Evolutionary conservation across 2,329 filamentous ascomycete species (phyloP), one percentile per base, ranked within the genome.

Genomic region (Mycosphaerella arachidis): DNA sequence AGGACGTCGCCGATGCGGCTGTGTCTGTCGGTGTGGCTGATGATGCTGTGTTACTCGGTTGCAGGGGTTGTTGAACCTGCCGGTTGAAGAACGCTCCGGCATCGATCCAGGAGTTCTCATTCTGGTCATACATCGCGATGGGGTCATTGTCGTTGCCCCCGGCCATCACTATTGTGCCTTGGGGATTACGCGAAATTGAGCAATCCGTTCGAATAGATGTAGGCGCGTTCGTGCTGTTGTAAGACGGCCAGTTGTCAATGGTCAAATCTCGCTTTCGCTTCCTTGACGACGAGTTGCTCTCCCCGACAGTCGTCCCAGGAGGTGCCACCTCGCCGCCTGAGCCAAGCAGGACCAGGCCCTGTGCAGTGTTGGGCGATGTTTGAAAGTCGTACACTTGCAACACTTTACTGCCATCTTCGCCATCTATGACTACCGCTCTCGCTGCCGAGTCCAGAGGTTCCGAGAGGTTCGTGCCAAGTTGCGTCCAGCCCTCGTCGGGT

Each of bases 381-480:
- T 82, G 82, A 76, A 92, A 83, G 71, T 96, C 86, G 67, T 94
- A 96, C 10, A 86, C 85, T 67, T 92, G 86, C 18, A 97, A 78
- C 43, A 87, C 85, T 71, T 90, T 92, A 74, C 89, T 92, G 30
- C 83, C 86, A 72, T 96, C 91, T 46, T 85, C 82, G 24, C 88
- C 89, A 12, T 79, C 78, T n/a, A 95, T 76, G 4, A 96, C 70
- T 0, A 85, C 80, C 1, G 86, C 84, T 48, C 68, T 66, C 18
- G 70, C 62, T n/a, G 65, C 65, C 29, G 68, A 46, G 20, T 70
- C 59, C 46, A 75, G 56, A n/a, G 71, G 66, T 13, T 81, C 74
- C 0, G 83, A 79, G 27, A 97, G 77, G 3, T 82, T 82, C 3
- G 85, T 83, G 6, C 86, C 84, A 7, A 90, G 84, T 66, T 87